Evolutionary conservation across 176 grass and related monocot genomes (phyloP).

Genomic region (Secale cereale): DNA sequence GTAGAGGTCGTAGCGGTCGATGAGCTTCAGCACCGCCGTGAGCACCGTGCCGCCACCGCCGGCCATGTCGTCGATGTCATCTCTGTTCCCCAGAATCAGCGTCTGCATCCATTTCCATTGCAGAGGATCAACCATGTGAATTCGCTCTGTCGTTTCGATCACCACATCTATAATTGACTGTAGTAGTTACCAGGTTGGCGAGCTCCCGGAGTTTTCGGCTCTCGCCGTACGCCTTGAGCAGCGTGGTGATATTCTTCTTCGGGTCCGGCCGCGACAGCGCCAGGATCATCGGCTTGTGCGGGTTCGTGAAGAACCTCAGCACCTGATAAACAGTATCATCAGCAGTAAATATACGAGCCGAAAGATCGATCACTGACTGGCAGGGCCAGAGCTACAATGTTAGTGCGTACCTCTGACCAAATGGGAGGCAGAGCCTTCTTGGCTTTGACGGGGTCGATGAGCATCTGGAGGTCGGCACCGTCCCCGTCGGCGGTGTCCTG

Average conservation of each 20-base stretch:
- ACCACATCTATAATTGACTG: background rate
- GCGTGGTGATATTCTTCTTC: slow-evolving; percentile 94
- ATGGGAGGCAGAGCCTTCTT: slow-evolving; percentile 77
- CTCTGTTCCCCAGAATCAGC: slow-evolving; percentile 85
- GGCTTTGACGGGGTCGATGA: slow-evolving; percentile 43
- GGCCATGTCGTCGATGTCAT: slow-evolving; percentile 93
- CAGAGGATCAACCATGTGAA: background rate
- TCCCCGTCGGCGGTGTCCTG: slow-evolving; percentile 53
- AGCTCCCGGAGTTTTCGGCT: slow-evolving; percentile 77
- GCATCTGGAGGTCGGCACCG: slow-evolving; percentile 49
- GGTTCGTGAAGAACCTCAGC: slow-evolving; percentile 84
- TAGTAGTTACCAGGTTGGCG: slow-evolving; percentile 56
- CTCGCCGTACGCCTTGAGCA: slow-evolving; percentile 94
- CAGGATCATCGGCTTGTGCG: slow-evolving; percentile 96
- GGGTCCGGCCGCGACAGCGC: slow-evolving; percentile 88
- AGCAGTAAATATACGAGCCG: background rate
- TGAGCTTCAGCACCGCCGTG: slow-evolving; percentile 75
- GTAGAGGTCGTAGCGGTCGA: slow-evolving; percentile 88
- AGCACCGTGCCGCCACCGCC: slow-evolving; percentile 57
- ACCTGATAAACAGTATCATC: slow-evolving; percentile 29
- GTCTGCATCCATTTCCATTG: slow-evolving; percentile 37
- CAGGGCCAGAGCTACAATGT: no score
- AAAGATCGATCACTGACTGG: background rate
- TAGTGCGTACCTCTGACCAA: slow-evolving; percentile 83
- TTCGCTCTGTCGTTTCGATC: background rate